Evolutionary conservation across 768 basidiomycete genomes (phyloP).

Genomic region (Hygrophorus pudorinus): DNA sequence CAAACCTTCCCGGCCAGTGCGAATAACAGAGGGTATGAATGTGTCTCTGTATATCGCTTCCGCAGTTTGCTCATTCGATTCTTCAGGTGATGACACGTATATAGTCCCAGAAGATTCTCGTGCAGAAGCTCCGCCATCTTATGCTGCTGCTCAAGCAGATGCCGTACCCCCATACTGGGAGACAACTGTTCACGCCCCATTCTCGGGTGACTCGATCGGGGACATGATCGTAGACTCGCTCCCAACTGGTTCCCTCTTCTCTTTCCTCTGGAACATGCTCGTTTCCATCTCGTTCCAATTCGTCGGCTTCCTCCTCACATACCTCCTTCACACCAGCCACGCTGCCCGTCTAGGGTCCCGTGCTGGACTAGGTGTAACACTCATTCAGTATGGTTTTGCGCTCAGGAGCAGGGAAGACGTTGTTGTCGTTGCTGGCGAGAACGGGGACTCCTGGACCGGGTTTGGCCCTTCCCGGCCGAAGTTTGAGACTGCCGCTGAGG

Average conservation of each 20-base stretch:
- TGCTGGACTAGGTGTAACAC: constrained; percentile 90
- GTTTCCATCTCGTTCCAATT: constrained; percentile 97
- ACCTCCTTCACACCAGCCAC: constrained; percentile 88
- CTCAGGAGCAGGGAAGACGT: constrained; percentile 43
- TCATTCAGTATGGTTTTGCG: constrained; percentile 92
- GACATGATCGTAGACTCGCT: constrained; percentile 88
- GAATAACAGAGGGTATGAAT: constrained; percentile 48
- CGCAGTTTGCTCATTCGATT: constrained; percentile 9
- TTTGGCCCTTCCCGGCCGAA: constrained; percentile 22
- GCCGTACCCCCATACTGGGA: constrained; percentile 99
- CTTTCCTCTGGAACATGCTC: constrained; percentile 87
- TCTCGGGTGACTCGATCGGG: constrained; percentile 48
- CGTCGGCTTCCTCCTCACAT: constrained; percentile 86
- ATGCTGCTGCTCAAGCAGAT: constrained; percentile 86
- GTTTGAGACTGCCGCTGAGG: constrained; percentile 34
- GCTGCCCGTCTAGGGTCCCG: constrained; percentile 88
- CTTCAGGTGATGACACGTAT: constrained; percentile 57
- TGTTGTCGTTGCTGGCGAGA: constrained; percentile 22
- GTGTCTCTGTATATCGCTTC: background rate
- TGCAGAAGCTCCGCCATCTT: constrained; percentile 84
- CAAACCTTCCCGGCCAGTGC: constrained; percentile 57
- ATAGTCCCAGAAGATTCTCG: constrained; percentile 76
- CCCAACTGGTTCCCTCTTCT: constrained; percentile 73
- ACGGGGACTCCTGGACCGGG: constrained; percentile 14
- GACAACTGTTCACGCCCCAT: constrained; percentile 90